These are phyloP conservation scores for Stephania cephalantha DNA, from an alignment of 164 flowering plant genomes.

Conservation along the genomic window DNA sequence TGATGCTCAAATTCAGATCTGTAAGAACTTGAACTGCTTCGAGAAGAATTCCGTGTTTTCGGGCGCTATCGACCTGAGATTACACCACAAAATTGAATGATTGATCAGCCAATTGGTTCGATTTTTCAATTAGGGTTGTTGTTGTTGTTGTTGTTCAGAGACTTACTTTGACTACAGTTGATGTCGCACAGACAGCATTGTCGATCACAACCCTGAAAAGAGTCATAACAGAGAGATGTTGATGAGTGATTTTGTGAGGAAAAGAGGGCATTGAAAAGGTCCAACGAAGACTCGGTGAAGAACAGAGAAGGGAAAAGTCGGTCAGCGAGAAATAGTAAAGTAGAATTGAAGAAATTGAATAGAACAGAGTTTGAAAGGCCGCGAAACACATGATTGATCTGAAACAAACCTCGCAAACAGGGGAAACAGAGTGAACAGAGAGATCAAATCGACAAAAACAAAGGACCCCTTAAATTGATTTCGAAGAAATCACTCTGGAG, in stretches of 20 bases:
- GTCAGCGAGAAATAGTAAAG: not conserved
- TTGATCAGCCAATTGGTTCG: not conserved
- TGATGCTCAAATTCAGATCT: slow-evolving; percentile 68
- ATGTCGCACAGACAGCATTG: slow-evolving; percentile 66
- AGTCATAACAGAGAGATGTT: slow-evolving; percentile 7
- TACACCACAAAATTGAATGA: not conserved
- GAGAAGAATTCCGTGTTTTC: slow-evolving; percentile 53
- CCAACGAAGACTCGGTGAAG: not conserved
- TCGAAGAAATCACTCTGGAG: not conserved
- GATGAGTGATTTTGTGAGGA: not conserved
- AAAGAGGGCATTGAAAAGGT: slow-evolving; percentile 12
- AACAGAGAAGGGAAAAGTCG: slow-evolving; percentile 7
- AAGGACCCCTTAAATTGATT: not conserved
- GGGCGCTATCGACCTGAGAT: slow-evolving; percentile 29
- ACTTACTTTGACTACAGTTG: slow-evolving; percentile 84
- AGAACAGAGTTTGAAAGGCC: not conserved
- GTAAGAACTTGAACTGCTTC: slow-evolving; percentile 83
- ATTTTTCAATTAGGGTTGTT: slow-evolving; percentile 1
- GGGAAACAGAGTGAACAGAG: not conserved
- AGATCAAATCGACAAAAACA: not conserved
- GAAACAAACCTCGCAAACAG: not conserved
- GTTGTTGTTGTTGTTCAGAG: not conserved
- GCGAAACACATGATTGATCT: not conserved
- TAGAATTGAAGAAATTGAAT: not conserved
- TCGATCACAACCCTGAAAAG: slow-evolving; percentile 83